Evolutionary conservation across 306 rosid species (phyloP), one percentile per base, ranked within the genome.

Genomic region (Astragalus glycyphyllos): DNA sequence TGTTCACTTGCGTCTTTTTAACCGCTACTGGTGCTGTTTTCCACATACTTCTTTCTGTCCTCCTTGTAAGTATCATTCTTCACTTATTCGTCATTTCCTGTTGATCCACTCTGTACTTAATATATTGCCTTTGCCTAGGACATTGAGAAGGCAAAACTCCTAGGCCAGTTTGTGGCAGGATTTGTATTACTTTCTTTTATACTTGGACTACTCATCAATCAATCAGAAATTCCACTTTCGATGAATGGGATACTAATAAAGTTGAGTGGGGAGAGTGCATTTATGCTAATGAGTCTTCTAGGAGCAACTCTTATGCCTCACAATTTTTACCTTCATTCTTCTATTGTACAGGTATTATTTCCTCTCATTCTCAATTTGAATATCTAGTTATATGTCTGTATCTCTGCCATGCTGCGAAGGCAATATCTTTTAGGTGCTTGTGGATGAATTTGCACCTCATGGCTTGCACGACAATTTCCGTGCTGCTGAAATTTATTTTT

Each of bases 241-340:
- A 73, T 83, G 81, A 89, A 84, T 85, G 90, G 90, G 75, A 72
- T 80, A 72, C 74, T 75, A 67, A 75, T 87, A 80, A 91, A 79
- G 82, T 62, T 89, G 63, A 86, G 81, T 47, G 99, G 99, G 77
- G 97, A 95, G 84, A 91, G 89, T 80, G 87, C 90, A 14, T 95
- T 89, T 77, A 76, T 90, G 64, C 81, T 95, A 44, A 95, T 95
- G 97, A 86, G 96, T 82, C 95, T 95, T 80, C 89, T 95, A 63
- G 99, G 99, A 81, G 96, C 99, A 71, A 89, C 84, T 72, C 81
- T 95, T 69, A 88, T 91, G 84, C 99, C 99, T 79, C 99, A 95
- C 80, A 91, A 88, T 80, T 81, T 95, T 66, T 91, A 91, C 84
- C 90, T 95, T 72, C 92, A 95, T 85, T 95, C 99, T 48, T 87